Base-by-base conservation (phyloP, 2,329 filamentous ascomycete species). In the Metarhizium robertsii region DNA sequence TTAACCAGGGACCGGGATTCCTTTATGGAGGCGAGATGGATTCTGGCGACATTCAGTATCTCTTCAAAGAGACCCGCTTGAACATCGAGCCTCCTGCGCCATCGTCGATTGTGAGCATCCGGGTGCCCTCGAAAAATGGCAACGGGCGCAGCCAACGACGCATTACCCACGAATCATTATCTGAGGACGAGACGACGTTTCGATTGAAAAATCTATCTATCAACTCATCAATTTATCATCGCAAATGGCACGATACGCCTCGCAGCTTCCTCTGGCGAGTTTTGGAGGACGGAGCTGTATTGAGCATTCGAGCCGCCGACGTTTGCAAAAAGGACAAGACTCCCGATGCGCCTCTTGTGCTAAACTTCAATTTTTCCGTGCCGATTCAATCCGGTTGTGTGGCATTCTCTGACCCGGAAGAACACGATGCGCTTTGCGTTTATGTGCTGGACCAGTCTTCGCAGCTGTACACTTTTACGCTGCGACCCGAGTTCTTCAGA, bases 241-340 rank as follows among this genome's bases (percentile, higher is more conserved):
- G 94, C 55, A 81, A 82, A 69, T 81, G 87, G 69, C 83, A 87
- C 65, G 77, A 81, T 60, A 85, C 87, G 60, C 94, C 94, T 43
- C 85, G 88, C 66, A 90, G 84, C 70, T 95, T 97, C 67, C 79
- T 96, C 50, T 99, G 94, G 94, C 84, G 92, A 62, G 80, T 97
- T 43, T 74, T 96, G 58, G 87, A 95, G 65, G 84, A 90, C 64
- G 84, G 85, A 65, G 88, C 82, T 61, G 77, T 90, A 59, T 78
- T 99, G 62, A 92, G 94, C 72, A 79, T 99, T 52, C 87, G 90
- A 66, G 85, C 84, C 45, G 84, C 89, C 58, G 94, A 99, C 71
- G 74, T 96, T 61, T 87, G 84, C 67, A 91, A 81, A 73, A 81
- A 78, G 61, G 79, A 78, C 58, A 79, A 77, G 61, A 80, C 84